Evolutionary conservation across 257 asterid genomes (phyloP).

Genomic region (Nicotiana sylvestris): DNA sequence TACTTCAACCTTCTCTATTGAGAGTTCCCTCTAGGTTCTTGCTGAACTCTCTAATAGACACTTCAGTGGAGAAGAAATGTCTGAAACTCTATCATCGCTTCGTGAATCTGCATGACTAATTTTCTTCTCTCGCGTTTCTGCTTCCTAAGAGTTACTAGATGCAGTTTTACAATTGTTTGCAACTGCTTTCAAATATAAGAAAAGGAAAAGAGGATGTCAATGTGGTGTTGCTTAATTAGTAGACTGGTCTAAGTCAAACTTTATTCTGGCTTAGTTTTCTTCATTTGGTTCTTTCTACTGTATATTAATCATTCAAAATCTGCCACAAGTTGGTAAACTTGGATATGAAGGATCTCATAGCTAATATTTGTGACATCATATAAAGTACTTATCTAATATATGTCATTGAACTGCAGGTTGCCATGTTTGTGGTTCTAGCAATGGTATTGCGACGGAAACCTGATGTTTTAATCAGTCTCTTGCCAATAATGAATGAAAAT

Average conservation of each 20-base stretch:
- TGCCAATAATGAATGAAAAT: constrained; percentile 54
- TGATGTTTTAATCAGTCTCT: constrained; percentile 45
- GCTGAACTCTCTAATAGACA: neutral
- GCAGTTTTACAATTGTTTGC: neutral
- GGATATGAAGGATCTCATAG: constrained; percentile 1
- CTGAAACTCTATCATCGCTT: neutral
- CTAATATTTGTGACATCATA: neutral
- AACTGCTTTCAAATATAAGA: neutral
- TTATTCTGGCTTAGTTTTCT: neutral
- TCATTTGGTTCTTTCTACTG: neutral
- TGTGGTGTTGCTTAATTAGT: neutral
- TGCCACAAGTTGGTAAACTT: neutral
- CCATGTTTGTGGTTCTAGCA: constrained; percentile 60
- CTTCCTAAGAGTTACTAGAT: neutral
- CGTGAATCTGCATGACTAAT: neutral
- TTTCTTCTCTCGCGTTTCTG: neutral
- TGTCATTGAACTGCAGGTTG: constrained; percentile 49
- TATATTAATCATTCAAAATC: neutral
- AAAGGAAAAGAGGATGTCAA: neutral
- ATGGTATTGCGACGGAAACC: constrained; percentile 81
- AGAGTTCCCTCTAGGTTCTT: neutral
- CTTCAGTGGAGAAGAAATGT: neutral
- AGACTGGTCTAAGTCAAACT: neutral
- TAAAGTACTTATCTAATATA: neutral
- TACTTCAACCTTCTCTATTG: neutral